phyloP scores from a whole-genome alignment of 305 asterid genomes.

The Euphrasia arctica region DNA sequence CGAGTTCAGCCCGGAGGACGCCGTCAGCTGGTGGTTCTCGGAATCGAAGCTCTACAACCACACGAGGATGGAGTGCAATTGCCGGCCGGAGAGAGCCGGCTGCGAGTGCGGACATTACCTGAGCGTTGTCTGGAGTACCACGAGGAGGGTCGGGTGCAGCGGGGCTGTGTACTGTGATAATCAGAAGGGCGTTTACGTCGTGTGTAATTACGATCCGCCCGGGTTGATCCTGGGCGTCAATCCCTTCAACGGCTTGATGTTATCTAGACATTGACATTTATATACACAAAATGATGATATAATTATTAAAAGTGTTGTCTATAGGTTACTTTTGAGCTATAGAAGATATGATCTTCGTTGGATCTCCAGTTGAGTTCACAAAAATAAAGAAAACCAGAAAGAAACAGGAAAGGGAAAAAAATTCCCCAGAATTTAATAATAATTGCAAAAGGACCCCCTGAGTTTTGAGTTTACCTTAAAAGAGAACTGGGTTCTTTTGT shows the following conservation, averaged over 20 bases:
- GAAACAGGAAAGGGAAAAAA: background rate
- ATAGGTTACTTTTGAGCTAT: background rate
- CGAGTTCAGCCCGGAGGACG: slow-evolving; percentile 40
- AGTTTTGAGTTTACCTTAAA: background rate
- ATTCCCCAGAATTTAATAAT: too few relatives aligned
- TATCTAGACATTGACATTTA: background rate
- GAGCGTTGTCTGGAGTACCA: slow-evolving; percentile 46
- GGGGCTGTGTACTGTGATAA: slow-evolving; percentile 45
- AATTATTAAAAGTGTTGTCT: background rate
- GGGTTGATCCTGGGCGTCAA: slow-evolving; percentile 34
- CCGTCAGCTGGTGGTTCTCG: slow-evolving; percentile 51
- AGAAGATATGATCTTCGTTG: too few relatives aligned
- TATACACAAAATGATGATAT: too few relatives aligned
- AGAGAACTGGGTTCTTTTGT: background rate
- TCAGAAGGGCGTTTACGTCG: slow-evolving; percentile 44
- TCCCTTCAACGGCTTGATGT: slow-evolving; percentile 33
- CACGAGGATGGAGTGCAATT: slow-evolving; percentile 26
- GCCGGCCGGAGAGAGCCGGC: slow-evolving; percentile 40
- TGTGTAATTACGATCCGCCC: slow-evolving; percentile 56
- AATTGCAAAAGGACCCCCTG: background rate
- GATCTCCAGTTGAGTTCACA: too few relatives aligned
- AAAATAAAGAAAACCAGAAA: background rate
- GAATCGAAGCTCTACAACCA: slow-evolving; percentile 41
- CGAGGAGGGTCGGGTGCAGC: slow-evolving; percentile 57
- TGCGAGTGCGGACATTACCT: slow-evolving; percentile 77